Evolutionary conservation across 345 rosid genomes (phyloP).

Genomic region (Lumnitzera racemosa): DNA sequence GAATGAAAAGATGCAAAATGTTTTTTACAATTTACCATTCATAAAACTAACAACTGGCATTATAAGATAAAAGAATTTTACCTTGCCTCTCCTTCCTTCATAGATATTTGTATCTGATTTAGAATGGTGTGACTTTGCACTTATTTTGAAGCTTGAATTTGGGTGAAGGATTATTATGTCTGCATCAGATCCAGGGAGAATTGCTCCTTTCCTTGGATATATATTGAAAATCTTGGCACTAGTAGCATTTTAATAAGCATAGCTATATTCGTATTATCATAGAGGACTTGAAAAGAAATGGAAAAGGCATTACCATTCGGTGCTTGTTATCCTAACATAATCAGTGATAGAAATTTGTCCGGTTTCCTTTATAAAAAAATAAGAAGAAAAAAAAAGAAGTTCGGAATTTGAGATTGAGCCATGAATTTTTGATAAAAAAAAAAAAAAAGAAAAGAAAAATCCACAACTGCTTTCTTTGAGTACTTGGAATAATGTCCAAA

Average conservation of each 20-base stretch:
- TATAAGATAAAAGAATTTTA: slow-evolving; percentile 10
- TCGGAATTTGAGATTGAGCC: too few relatives aligned
- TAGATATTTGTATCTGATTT: slow-evolving; percentile 81
- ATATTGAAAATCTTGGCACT: slow-evolving; percentile 93
- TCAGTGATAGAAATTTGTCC: slow-evolving; percentile 41
- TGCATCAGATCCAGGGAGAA: slow-evolving; percentile 91
- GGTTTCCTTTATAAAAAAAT: slow-evolving; percentile 1
- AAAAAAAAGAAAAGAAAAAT: too few relatives aligned
- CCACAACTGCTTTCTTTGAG: too few relatives aligned
- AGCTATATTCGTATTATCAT: too few relatives aligned
- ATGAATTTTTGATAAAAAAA: too few relatives aligned
- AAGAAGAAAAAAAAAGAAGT: too few relatives aligned
- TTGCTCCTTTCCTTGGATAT: slow-evolving; percentile 92
- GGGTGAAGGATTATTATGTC: slow-evolving; percentile 90
- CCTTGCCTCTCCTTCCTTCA: slow-evolving; percentile 79
- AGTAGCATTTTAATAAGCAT: slow-evolving; percentile 5
- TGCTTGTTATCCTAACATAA: slow-evolving; percentile 41
- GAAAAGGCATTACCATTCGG: slow-evolving; percentile 32
- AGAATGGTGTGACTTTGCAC: slow-evolving; percentile 72
- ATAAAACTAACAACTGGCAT: too few relatives aligned
- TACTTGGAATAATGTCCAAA: too few relatives aligned
- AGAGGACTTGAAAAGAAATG: too few relatives aligned
- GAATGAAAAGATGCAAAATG: too few relatives aligned
- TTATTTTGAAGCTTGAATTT: slow-evolving; percentile 67
- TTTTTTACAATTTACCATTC: too few relatives aligned